Evolutionary conservation across 2,329 filamentous ascomycete genomes (phyloP).

Genomic region (Aspergillus uvarum): DNA sequence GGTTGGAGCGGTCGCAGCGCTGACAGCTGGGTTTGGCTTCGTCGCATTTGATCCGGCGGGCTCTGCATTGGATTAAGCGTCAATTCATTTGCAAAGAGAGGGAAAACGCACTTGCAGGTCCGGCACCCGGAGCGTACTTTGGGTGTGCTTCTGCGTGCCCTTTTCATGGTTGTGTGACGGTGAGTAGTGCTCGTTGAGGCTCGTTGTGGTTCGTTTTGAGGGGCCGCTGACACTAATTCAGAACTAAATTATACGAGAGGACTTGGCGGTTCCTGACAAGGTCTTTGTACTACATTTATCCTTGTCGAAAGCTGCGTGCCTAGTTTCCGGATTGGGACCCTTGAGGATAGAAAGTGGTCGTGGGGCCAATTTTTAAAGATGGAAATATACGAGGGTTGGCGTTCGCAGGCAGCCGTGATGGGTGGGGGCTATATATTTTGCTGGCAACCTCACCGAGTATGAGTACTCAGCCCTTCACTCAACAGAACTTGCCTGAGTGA

Average conservation of each 20-base stretch:
- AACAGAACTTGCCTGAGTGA: no score
- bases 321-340: no score
- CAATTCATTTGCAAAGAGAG: not conserved
- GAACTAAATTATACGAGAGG: not conserved
- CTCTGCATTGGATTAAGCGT: not conserved
- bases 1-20: conserved; percentile 10
- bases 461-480: no score
- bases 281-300: no score
- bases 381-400: no score
- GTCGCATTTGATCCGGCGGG: conserved; percentile 15
- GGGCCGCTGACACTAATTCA: not conserved
- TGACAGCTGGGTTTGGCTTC: conserved; percentile 11
- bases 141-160: not conserved
- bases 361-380: no score
- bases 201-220: not conserved
- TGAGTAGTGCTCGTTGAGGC: not conserved
- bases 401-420: no score
- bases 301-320: no score
- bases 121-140: conserved; percentile 13
- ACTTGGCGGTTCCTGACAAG: not conserved
- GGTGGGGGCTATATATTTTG: no score
- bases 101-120: conserved; percentile 9
- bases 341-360: no score
- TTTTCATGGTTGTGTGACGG: not conserved
- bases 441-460: no score